Conservation (phyloP, 2,329 filamentous ascomycete genomes). For the Orbilia quercus region DNA sequence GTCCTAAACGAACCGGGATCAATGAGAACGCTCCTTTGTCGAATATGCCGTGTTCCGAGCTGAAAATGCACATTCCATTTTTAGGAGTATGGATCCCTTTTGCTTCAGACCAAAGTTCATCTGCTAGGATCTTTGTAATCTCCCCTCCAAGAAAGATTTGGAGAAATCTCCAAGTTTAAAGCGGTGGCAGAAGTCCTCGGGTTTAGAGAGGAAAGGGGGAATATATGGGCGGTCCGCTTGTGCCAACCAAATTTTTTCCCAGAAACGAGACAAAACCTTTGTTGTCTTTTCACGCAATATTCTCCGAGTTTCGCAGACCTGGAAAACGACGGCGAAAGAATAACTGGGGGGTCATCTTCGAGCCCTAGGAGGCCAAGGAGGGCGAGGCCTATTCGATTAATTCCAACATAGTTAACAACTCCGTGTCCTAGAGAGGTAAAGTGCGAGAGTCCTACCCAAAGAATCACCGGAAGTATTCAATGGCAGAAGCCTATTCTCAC, state of each 20-base stretch:
- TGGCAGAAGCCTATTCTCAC: not conserved
- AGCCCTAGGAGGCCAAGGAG: not conserved
- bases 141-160: slow-evolving; percentile 17
- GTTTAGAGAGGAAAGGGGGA: slow-evolving; percentile 25
- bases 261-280: not conserved
- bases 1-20: slow-evolving; percentile 20
- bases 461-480: too few species aligned
- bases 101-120: slow-evolving; percentile 20
- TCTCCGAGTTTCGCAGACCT: slow-evolving; percentile 2
- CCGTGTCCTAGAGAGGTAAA: too few species aligned
- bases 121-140: slow-evolving; percentile 9
- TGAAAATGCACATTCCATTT: slow-evolving; percentile 17
- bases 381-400: slow-evolving; percentile 5
- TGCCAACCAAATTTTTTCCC: not conserved
- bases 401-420: too few species aligned
- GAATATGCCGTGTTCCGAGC: not conserved
- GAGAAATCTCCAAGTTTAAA: slow-evolving; percentile 34
- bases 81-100: slow-evolving; percentile 21
- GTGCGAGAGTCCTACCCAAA: not conserved
- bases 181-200: not conserved
- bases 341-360: not conserved
- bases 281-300: slow-evolving; percentile 3
- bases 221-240: slow-evolving; percentile 12
- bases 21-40: slow-evolving; percentile 14
- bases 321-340: not conserved